Base-by-base conservation (phyloP, 2,329 filamentous ascomycete genomes). In the Nothomitra cinnamomea region DNA sequence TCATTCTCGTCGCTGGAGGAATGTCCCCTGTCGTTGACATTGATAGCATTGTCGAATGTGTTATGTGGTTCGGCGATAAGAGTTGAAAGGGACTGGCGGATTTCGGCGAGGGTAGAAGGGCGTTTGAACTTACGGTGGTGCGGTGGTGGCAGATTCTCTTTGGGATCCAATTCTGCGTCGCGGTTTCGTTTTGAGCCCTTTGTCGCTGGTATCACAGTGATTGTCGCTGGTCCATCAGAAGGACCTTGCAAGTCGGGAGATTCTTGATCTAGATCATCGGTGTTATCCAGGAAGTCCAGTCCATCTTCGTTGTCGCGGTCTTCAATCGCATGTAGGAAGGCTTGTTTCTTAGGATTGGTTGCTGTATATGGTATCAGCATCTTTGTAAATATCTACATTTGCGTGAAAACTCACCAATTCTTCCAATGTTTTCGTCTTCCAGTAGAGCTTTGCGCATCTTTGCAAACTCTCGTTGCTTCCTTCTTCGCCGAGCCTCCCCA, bases 401-500 rank as follows among this genome's bases (percentile, higher is more conserved):
- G 40, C 5, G 28, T n/a, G 7, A 51, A 12, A 12, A 56, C 56
- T 55, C 55, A 58, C 63, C 64, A 57, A 96, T 87, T 66, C 90
- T 89, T 63, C 85, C 87, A 60, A 98, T 80, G 38, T 87, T 87
- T 66, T 95, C 89, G 62, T 96, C 89, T 22, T 85, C 76, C 48
- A 95, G 77, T 7, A 98, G 75, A 5, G 89, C 85, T 65, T 87
- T 88, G 54, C 88, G 84, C 84, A 95, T 94, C 69, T 87, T 86
- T 36, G 85, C 85, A 66, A 94, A 94, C 62, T 95, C 87, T 40
- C 82, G 77, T 52, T 87, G 83, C 72, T 94, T 95, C 72, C 84
- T 80, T 51, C 87, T 80, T 47, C 85, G 80, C 45, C 80, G 78
- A 28, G 83, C 79, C 61, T 90, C 85, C 17, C 83, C 79, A 58